Evolutionary conservation across 176 grass and related monocot species (phyloP).

Genomic region (Oryza punctata): DNA sequence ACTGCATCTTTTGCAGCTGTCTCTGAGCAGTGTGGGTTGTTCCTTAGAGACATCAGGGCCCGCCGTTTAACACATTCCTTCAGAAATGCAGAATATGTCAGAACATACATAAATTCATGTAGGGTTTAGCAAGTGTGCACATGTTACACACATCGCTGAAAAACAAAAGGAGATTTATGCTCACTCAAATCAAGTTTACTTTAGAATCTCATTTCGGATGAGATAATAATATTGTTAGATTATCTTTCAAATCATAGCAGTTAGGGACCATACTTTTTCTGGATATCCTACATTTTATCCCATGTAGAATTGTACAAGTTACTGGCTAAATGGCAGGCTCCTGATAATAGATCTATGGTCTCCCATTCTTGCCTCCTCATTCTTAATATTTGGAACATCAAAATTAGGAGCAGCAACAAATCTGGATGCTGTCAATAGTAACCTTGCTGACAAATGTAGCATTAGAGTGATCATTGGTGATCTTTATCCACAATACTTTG

Average conservation of each 20-base stretch:
- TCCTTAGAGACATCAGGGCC: constrained; percentile 62
- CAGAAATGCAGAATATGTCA: constrained; percentile 25
- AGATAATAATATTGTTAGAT: background rate
- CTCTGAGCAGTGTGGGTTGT: constrained; percentile 67
- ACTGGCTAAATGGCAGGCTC: too few species aligned
- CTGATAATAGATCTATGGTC: background rate
- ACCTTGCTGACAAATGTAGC: background rate
- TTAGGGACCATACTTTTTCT: background rate
- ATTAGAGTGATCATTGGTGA: background rate
- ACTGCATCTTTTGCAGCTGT: constrained; percentile 83
- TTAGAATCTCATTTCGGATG: background rate
- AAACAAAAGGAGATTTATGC: background rate
- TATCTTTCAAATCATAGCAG: background rate
- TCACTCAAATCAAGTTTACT: background rate
- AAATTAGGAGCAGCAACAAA: background rate
- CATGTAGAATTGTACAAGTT: too few species aligned
- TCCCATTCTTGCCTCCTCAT: background rate
- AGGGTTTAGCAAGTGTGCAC: background rate
- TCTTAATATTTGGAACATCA: background rate
- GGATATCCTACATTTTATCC: too few species aligned
- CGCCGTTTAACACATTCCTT: constrained; percentile 93
- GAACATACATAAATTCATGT: constrained; percentile 14
- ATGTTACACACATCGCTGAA: background rate
- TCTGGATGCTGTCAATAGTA: background rate
- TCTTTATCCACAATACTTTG: background rate